Base-by-base conservation (phyloP, 805 yeast species). In the Sugiyamaella qingdaonensis region DNA sequence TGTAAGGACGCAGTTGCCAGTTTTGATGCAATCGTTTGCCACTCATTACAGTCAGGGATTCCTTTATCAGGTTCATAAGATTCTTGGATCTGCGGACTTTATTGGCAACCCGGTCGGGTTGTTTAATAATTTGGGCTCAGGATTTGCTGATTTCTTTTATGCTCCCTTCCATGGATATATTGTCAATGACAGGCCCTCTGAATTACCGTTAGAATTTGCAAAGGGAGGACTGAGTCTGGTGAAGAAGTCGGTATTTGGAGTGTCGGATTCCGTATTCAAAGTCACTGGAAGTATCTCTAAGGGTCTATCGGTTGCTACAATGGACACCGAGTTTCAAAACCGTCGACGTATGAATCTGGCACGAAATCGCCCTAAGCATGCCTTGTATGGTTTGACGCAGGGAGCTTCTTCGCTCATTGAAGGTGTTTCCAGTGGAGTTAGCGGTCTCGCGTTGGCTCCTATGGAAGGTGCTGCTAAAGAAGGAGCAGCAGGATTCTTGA, bases 71-170 rank as follows among this genome's bases (percentile, higher is more conserved):
- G 74, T 94, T 33, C 95, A 94, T 70, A 90, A 89, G 67, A 84
- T 94, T 43, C 73, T 95, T 33, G 99, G 99, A 0, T 89, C 97
- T 16, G 99, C 98, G 0, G 99, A 95, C 69, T 81, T 94, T 60
- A 72, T 94, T 48, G 99, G 99, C 19, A 94, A 95, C 60, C 99
- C 99, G 0, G 98, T 95, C 29, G 99, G 99, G 1, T 73, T 94
- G 56, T 94, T 94, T 73, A 94, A 88, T 67, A 91, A 90, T 60
- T 75, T 94, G 53, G 84, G 96, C 53, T 89, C 97, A 0, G 99
- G 99, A 49, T 94, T 94, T 10, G 79, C 90, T 80, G 99, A 94
- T 68, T 86, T 94, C 16, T 94, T 94, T 68, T 94, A 94, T 66
- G 98, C 92, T 65, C 99, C 99, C 2, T 94, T 92, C 64, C 94